These are phyloP conservation scores for Fusarium tjaetaba DNA, from an alignment of 2,329 filamentous ascomycete species.

Conservation along the genomic window DNA sequence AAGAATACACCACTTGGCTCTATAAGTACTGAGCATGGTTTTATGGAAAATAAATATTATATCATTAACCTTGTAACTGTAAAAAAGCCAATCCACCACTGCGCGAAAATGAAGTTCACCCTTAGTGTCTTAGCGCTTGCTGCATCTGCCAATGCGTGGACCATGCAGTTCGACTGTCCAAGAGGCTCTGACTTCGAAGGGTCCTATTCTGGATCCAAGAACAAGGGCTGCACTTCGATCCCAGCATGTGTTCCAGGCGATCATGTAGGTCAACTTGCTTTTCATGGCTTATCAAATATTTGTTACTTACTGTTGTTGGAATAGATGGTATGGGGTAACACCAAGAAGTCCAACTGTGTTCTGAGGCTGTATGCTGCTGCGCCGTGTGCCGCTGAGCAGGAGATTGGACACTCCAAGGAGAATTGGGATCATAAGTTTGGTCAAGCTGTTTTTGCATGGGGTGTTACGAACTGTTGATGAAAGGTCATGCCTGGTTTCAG, in stretches of 20 bases:
- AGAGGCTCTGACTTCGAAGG: background rate
- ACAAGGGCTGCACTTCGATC: background rate
- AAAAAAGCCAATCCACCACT: no score
- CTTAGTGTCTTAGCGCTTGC: fast-evolving
- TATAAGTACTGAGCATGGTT: background rate
- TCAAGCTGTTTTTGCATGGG: background rate
- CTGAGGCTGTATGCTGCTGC: background rate
- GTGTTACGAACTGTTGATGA: background rate
- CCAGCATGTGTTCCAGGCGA: background rate
- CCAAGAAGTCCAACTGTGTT: background rate
- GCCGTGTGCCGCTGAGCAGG: background rate
- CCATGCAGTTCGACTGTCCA: background rate
- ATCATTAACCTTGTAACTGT: background rate
- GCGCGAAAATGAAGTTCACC: background rate
- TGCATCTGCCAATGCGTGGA: background rate
- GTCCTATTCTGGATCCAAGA: background rate
- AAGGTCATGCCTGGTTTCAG: fast-evolving
- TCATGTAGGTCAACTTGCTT: background rate
- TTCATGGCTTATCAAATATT: no score
- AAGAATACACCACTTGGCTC: background rate
- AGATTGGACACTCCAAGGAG: background rate
- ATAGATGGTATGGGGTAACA: background rate
- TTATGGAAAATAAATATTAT: no score
- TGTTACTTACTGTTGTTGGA: background rate
- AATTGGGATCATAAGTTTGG: background rate